Conservation (phyloP, 225 moss, liverwort and hornwort species). For the Pleurozium schreberi region DNA sequence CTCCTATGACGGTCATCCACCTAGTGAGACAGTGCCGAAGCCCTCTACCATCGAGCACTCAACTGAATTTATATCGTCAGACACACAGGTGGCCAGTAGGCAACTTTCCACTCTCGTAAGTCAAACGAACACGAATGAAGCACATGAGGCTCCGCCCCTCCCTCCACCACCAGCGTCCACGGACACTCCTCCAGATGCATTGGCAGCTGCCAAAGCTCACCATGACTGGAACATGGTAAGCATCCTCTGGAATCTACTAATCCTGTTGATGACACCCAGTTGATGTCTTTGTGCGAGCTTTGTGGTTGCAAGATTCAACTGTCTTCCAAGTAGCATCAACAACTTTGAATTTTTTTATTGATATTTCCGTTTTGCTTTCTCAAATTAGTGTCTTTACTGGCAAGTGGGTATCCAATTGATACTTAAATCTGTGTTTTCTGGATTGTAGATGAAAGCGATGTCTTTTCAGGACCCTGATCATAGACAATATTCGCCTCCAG, state of each 20-base stretch:
- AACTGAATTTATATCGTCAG: not conserved
- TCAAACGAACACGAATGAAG: not conserved
- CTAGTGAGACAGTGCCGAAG: not conserved
- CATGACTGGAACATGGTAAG: constrained; percentile 74
- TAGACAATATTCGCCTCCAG: constrained; percentile 14
- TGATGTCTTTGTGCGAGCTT: not conserved
- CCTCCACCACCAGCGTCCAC: not conserved
- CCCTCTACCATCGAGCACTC: not conserved
- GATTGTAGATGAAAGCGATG: constrained; percentile 63
- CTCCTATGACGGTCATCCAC: not conserved
- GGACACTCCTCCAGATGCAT: constrained; percentile 21
- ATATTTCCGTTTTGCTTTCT: not conserved
- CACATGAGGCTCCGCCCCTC: constrained; percentile 2
- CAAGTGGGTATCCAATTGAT: not conserved
- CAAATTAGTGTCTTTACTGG: not conserved
- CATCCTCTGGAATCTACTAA: not conserved
- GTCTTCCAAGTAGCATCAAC: not conserved
- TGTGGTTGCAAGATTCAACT: not conserved
- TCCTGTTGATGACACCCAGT: not conserved
- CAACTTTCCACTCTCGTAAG: not conserved
- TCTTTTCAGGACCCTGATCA: constrained; percentile 41
- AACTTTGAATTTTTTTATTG: not conserved
- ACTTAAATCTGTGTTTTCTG: not conserved
- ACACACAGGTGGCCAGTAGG: not conserved
- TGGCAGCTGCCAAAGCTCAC: constrained; percentile 64